Base-by-base conservation (phyloP, 306 rosid genomes). In the Vicia sativa region DNA sequence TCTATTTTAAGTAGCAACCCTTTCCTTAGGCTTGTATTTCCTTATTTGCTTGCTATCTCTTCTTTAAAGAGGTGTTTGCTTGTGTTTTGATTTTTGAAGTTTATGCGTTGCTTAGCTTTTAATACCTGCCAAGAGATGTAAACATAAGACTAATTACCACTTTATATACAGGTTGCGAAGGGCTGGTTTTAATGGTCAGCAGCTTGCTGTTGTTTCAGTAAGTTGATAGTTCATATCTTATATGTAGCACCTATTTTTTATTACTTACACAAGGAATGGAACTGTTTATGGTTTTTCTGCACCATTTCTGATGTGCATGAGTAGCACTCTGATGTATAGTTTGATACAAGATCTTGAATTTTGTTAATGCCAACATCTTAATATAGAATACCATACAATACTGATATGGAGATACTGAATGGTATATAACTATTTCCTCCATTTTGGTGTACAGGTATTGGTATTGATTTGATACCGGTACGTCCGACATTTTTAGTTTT, bases 201-300 rank as follows among this genome's bases (percentile, higher is more conserved):
- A 95, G 79, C 95, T 95, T 64, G 92, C 99, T 16, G 39, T 88
- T 83, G 95, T 84, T 77, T 86, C 97, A 0, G 97, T 93, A 84
- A 61, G 89, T 56, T 69, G 19, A 71, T 59, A 58, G 35, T 55
- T 15, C 25, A 62, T 74, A 77, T 71, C 42, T 43, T 72, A 29
- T 78, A 25, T 66, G 43, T 44, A 44, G 67, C 31, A 21, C 57
- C 23, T 38, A 50, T 74, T 37, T 68, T 70, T 48, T 8, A 54
- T 46, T 34, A 52, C 58, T 18, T 18, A 25, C 46, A 5, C 28
- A 34, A 9, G 29, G 54, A 67, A 54, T 44, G 57, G 19, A 26
- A 46, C 21, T 9, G 1, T 62, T 66, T 3, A 26, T 4, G 61
- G 6, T 43, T 39, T 64, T 39, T 26, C 48, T 48, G 26, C 38